These are phyloP conservation scores for Vachellia pachyceras DNA, from an alignment of 306 rosid genomes.

Conservation along the genomic window DNA sequence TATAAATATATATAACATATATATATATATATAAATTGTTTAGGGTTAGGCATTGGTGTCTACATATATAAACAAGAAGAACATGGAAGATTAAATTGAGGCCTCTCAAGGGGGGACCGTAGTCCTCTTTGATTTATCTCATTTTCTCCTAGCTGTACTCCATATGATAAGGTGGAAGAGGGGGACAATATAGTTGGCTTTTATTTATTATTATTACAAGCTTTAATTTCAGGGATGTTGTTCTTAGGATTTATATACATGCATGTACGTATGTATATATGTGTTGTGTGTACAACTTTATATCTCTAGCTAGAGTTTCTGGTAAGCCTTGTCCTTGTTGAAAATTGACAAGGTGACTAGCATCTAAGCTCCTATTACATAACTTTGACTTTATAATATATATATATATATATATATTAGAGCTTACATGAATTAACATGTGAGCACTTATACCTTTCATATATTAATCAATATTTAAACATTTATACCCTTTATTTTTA, in stretches of 20 bases:
- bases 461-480: too few relatives aligned
- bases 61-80: constrained; percentile 26
- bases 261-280: too few relatives aligned
- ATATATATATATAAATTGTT: not conserved
- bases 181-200: constrained; percentile 5
- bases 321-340: not conserved
- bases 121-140: constrained; percentile 33
- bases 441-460: too few relatives aligned
- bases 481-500: too few relatives aligned
- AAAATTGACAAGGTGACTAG: not conserved
- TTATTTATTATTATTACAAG: constrained; percentile 5
- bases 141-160: constrained; percentile 33
- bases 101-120: constrained; percentile 34
- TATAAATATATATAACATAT: too few relatives aligned
- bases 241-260: not conserved
- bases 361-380: not conserved
- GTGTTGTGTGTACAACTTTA: not conserved
- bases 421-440: too few relatives aligned
- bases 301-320: not conserved
- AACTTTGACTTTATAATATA: too few relatives aligned
- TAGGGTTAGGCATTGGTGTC: constrained; percentile 40
- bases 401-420: too few relatives aligned
- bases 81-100: constrained; percentile 39
- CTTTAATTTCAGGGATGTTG: not conserved
- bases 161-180: constrained; percentile 23